phyloP scores from a whole-genome alignment of 2,329 filamentous ascomycete species.

The Penicillium sp. region DNA sequence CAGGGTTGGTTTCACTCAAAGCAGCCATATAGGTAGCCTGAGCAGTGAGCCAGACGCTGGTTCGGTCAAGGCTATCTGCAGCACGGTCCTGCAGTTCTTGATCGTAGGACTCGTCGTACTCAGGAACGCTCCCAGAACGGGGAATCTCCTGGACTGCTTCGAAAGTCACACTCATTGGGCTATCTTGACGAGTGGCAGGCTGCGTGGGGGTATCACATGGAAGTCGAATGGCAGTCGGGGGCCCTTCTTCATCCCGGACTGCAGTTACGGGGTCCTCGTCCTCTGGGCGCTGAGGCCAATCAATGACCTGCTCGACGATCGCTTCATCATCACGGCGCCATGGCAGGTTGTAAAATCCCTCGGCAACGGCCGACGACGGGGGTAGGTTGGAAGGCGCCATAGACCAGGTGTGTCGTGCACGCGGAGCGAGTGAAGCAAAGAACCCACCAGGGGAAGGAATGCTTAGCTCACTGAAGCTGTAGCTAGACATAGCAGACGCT shows the following conservation, averaged over 20 bases:
- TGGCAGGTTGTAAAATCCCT: slow-evolving; percentile 84
- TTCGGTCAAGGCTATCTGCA: slow-evolving; percentile 76
- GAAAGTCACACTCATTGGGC: slow-evolving; percentile 27
- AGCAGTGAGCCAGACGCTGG: slow-evolving; percentile 79
- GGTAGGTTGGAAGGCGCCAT: slow-evolving; percentile 57
- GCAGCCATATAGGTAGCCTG: slow-evolving; percentile 76
- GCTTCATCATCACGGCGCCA: slow-evolving; percentile 59
- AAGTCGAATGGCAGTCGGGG: slow-evolving; percentile 49
- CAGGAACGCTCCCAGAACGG: slow-evolving; percentile 55
- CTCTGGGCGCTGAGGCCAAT: slow-evolving; percentile 50
- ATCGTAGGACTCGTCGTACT: slow-evolving; percentile 75
- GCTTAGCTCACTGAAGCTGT: slow-evolving; percentile 76
- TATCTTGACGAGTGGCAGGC: slow-evolving; percentile 22
- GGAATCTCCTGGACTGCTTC: slow-evolving; percentile 55
- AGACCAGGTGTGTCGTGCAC: slow-evolving; percentile 80
- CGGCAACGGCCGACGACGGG: slow-evolving; percentile 86
- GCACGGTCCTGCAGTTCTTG: slow-evolving; percentile 70
- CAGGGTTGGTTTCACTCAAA: slow-evolving; percentile 57
- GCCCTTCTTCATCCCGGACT: slow-evolving; percentile 31
- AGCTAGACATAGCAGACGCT: slow-evolving; percentile 60
- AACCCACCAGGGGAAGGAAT: slow-evolving; percentile 91
- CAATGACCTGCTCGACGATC: slow-evolving; percentile 67
- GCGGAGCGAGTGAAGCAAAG: slow-evolving; percentile 79
- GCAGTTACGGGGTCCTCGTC: slow-evolving; percentile 37
- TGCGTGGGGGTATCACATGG: slow-evolving; percentile 40